A percentile compares a stretch with the other conserved stretches of the same genome.
These are phyloP conservation scores for Talaromyces sp. DNA, from an alignment of 2,329 filamentous ascomycete genomes.

Conservation along the genomic window DNA sequence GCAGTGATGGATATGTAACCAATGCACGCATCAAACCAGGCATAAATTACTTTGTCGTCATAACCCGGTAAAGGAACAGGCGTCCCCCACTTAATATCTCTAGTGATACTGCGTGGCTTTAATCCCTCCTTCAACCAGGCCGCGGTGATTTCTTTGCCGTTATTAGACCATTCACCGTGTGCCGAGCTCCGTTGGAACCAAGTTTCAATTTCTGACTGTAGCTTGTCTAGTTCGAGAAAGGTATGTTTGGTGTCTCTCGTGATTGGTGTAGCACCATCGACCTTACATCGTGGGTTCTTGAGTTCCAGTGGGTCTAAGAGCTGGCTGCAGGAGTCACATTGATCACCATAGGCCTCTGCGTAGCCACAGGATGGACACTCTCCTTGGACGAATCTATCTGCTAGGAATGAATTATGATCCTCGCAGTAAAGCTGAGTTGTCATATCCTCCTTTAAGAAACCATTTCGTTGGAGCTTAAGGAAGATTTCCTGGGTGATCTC, in stretches of 20 bases:
- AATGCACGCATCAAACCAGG: too few species aligned
- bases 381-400: conserved; percentile 56
- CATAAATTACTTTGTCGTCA: too few species aligned
- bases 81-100: too few species aligned
- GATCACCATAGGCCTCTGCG: conserved; percentile 55
- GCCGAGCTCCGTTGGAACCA: conserved; percentile 52
- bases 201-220: conserved; percentile 49
- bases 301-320: conserved; percentile 53
- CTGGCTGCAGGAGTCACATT: conserved; percentile 56
- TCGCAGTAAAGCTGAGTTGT: conserved; percentile 57
- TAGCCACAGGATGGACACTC: conserved; percentile 55
- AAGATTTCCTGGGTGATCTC: conserved; percentile 59
- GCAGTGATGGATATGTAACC: too few species aligned
- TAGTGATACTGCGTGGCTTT: too few species aligned
- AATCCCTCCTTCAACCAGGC: too few species aligned
- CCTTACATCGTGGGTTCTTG: conserved; percentile 53
- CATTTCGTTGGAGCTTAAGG: conserved; percentile 55
- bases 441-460: conserved; percentile 53
- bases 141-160: conserved; percentile 55
- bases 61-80: too few species aligned
- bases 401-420: conserved; percentile 46
- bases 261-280: conserved; percentile 54
- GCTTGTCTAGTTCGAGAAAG: conserved; percentile 54
- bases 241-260: conserved; percentile 54
- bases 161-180: conserved; percentile 54